Conservation (phyloP, 1,139 yeast genomes). For the Debaryomycetaceae sp. region DNA sequence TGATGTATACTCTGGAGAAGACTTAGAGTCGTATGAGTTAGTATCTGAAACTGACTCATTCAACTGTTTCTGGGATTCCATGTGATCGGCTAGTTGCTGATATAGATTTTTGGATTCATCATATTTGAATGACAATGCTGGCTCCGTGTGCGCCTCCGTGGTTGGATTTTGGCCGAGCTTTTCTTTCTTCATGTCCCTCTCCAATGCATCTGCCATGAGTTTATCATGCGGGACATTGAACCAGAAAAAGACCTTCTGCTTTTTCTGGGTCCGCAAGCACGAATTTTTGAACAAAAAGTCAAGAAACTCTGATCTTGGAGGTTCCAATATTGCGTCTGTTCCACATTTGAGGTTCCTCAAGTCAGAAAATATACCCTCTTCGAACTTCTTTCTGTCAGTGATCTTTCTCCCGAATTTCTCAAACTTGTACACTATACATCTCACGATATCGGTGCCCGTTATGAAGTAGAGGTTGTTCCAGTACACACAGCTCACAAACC, state of each 20-base stretch:
- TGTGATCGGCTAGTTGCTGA: slow-evolving; percentile 48
- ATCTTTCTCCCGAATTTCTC: slow-evolving; percentile 87
- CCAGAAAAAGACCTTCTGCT: slow-evolving; percentile 97
- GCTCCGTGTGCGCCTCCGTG: slow-evolving; percentile 56
- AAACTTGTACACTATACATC: slow-evolving; percentile 85
- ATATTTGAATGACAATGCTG: slow-evolving; percentile 59
- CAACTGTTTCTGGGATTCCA: slow-evolving; percentile 29
- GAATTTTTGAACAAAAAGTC: slow-evolving; percentile 82
- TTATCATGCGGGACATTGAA: slow-evolving; percentile 93
- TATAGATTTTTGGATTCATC: slow-evolving; percentile 45
- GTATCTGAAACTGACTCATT: slow-evolving; percentile 7
- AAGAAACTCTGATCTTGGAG: slow-evolving; percentile 82
- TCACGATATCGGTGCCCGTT: slow-evolving; percentile 94
- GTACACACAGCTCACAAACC: slow-evolving; percentile 83
- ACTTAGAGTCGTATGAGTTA: slow-evolving; percentile 6
- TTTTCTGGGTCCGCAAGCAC: slow-evolving; percentile 91
- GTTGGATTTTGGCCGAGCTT: slow-evolving; percentile 53
- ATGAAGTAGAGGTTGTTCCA: slow-evolving; percentile 91
- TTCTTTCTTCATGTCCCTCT: slow-evolving; percentile 86
- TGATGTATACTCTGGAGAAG: slow-evolving; percentile 19
- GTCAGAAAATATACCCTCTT: slow-evolving; percentile 94
- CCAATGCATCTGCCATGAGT: slow-evolving; percentile 89
- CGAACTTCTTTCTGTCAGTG: slow-evolving; percentile 86
- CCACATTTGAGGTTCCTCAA: slow-evolving; percentile 84
- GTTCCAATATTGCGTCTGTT: slow-evolving; percentile 82